A percentile compares a stretch with the other conserved stretches of the same genome.
These are phyloP conservation scores for Botrytis pseudocinerea DNA, from an alignment of 2,329 filamentous ascomycete species.

Conservation along the genomic window DNA sequence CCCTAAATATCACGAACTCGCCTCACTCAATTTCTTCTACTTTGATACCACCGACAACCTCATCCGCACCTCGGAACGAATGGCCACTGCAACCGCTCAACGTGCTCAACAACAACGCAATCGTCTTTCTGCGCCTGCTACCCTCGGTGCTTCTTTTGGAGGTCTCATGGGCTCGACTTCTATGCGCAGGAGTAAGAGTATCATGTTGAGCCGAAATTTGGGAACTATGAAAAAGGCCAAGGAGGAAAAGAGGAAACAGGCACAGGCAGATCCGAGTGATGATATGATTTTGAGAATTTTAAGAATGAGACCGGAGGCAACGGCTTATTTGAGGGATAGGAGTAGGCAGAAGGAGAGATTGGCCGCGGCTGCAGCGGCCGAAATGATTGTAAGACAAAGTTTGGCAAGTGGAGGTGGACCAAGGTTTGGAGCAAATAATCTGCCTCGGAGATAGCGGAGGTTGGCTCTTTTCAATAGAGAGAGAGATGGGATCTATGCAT, in stretches of 20 bases:
- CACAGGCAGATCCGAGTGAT: slow-evolving; percentile 93
- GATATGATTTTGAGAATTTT: slow-evolving; percentile 97
- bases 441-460: slow-evolving; percentile 35
- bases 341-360: slow-evolving; percentile 93
- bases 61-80: slow-evolving; percentile 92
- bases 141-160: slow-evolving; percentile 53
- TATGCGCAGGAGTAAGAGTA: slow-evolving; percentile 69
- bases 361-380: slow-evolving; percentile 84
- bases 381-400: slow-evolving; percentile 93
- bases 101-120: slow-evolving; percentile 72
- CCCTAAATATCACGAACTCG: slow-evolving; percentile 96
- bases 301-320: slow-evolving; percentile 90
- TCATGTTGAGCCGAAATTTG: slow-evolving; percentile 91
- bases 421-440: slow-evolving; percentile 42
- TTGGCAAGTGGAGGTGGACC: slow-evolving; percentile 57
- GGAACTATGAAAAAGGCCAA: slow-evolving; percentile 96
- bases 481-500: neutral
- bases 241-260: slow-evolving; percentile 92
- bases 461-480: neutral
- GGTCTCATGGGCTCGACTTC: slow-evolving; percentile 68
- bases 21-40: slow-evolving; percentile 98
- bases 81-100: slow-evolving; percentile 83
- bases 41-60: slow-evolving; percentile 89
- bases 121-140: slow-evolving; percentile 67
- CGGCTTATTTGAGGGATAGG: slow-evolving; percentile 82